Percentiles rank a stretch among this genome's conserved stretches.
These are phyloP conservation scores for Lasiosphaeria ovina DNA, from an alignment of 495 filamentous ascomycete species.

Conservation along the genomic window DNA sequence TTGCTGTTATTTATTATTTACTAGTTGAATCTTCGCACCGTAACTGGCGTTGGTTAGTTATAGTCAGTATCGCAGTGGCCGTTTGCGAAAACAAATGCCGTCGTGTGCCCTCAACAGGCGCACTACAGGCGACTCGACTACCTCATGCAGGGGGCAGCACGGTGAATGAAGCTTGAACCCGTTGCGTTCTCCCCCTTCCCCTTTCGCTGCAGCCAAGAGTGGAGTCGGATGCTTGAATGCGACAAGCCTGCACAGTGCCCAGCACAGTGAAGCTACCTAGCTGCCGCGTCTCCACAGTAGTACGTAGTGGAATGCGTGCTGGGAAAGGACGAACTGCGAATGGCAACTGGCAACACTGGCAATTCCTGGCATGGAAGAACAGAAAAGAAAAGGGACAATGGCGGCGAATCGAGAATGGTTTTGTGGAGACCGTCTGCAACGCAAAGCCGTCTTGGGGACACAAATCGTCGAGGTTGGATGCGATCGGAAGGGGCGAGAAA, in stretches of 20 bases:
- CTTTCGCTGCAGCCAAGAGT: constrained; percentile 20
- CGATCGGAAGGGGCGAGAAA: constrained; percentile 2
- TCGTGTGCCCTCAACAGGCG: no score
- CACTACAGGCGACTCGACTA: neutral
- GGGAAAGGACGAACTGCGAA: constrained; percentile 5
- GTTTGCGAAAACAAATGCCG: no score
- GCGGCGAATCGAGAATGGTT: no score
- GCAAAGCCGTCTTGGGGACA: no score
- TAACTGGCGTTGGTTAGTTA: no score
- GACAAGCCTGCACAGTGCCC: constrained; percentile 21
- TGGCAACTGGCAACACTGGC: no score
- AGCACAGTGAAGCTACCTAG: constrained; percentile 15
- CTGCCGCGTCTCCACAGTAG: neutral
- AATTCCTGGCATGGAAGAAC: no score
- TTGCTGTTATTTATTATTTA: no score
- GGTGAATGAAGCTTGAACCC: constrained; percentile 8
- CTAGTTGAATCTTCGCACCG: no score
- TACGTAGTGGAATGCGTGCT: constrained; percentile 7
- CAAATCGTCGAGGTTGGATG: neutral
- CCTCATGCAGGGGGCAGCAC: constrained; percentile 13
- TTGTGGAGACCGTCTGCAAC: no score
- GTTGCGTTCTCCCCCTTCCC: constrained; percentile 19
- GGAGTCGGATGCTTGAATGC: constrained; percentile 15
- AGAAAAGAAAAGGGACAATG: no score
- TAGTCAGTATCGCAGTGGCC: no score